These are phyloP conservation scores for Eucalyptus coolabah DNA, from an alignment of 345 rosid species.

Conservation along the genomic window DNA sequence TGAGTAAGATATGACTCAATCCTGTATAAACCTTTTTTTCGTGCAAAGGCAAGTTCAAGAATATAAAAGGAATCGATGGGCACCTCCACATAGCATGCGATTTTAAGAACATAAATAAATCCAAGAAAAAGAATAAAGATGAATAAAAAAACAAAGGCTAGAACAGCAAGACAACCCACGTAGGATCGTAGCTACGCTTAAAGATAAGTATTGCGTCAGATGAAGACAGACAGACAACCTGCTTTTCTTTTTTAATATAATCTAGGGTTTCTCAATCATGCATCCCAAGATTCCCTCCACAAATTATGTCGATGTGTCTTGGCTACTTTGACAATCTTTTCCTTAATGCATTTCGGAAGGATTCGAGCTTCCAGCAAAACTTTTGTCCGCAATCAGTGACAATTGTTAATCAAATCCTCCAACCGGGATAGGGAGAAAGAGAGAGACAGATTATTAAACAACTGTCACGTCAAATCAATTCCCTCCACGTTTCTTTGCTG, in stretches of 20 bases:
- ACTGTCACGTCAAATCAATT: not conserved
- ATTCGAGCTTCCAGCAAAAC: not conserved
- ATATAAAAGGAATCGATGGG: not conserved
- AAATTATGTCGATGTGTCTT: not conserved
- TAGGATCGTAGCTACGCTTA: not conserved
- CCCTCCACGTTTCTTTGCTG: not conserved
- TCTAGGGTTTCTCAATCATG: not conserved
- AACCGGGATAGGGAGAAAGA: not conserved
- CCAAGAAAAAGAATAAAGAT: not conserved
- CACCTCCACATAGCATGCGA: not conserved
- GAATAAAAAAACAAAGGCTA: not conserved
- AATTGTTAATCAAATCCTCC: not conserved
- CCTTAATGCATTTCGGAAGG: not conserved
- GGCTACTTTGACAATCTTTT: not conserved
- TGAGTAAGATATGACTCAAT: not conserved
- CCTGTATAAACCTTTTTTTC: not conserved
- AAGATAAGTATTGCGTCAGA: not conserved
- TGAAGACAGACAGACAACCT: not conserved
- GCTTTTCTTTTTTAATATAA: not conserved
- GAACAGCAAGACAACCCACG: not conserved
- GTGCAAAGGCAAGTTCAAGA: not conserved
- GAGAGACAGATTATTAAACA: not conserved
- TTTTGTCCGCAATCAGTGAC: not conserved
- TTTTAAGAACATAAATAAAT: not conserved
- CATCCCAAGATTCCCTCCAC: constrained; percentile 1